These are phyloP conservation scores for Ogataea zsoltii DNA, from an alignment of 805 yeast genomes.

Conservation along the genomic window DNA sequence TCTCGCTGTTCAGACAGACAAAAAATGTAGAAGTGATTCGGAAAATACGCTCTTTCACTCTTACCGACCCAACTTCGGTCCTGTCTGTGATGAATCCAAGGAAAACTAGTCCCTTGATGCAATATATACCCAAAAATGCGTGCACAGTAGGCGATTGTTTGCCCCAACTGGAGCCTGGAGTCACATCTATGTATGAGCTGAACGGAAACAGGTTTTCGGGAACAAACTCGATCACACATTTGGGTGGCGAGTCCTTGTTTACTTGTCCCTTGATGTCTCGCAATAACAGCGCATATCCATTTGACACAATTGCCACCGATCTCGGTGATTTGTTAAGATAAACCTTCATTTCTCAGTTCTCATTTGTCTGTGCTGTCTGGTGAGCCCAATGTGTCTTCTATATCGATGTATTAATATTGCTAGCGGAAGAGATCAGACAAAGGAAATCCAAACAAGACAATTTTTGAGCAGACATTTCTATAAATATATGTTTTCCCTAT, in stretches of 20 bases:
- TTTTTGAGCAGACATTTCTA: neutral
- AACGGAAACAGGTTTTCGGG: slow-evolving; percentile 41
- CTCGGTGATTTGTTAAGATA: slow-evolving; percentile 66
- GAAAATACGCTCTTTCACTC: slow-evolving; percentile 52
- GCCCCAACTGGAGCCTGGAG: slow-evolving; percentile 17
- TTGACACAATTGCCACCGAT: slow-evolving; percentile 63
- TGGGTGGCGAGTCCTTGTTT: slow-evolving; percentile 31
- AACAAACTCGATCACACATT: slow-evolving; percentile 56
- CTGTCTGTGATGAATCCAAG: slow-evolving; percentile 59
- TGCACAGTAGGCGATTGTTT: slow-evolving; percentile 22
- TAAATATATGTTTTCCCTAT: neutral
- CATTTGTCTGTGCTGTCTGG: neutral
- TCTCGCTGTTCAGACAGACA: slow-evolving; percentile 59
- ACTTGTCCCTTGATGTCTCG: slow-evolving; percentile 41
- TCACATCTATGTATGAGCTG: slow-evolving; percentile 43
- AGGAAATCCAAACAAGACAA: neutral
- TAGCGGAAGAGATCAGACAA: neutral
- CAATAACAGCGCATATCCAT: slow-evolving; percentile 59
- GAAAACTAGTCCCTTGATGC: slow-evolving; percentile 53
- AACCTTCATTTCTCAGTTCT: slow-evolving; percentile 51
- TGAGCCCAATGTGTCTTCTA: no score
- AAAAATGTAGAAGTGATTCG: slow-evolving; percentile 63
- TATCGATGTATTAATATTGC: neutral
- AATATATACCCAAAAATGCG: slow-evolving; percentile 65
- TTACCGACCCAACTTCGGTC: slow-evolving; percentile 58